Evolutionary conservation across 2,329 filamentous ascomycete genomes (phyloP), one percentile per base, ranked within the genome.

Genomic region (Xylaria sp.): DNA sequence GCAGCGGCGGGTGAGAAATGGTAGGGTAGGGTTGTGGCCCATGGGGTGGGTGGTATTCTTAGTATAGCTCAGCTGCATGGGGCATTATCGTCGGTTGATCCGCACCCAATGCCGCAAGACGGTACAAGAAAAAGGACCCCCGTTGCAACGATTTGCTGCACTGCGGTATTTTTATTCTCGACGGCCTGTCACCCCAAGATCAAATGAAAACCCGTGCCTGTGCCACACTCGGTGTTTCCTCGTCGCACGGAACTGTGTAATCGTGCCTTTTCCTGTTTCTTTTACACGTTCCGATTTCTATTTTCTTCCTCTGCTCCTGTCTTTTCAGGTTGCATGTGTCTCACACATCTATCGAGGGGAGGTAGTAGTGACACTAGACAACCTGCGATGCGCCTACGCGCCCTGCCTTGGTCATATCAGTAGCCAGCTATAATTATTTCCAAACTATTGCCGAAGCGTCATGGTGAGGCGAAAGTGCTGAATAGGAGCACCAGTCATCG

Each of bases 1-100:
- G 33, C 33, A 36, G 33, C 33, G 33, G 33, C 33, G 28, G 59
- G 39, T 25, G 39, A 63, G 36, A 5, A 28, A 61, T n/a, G 48
- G 33, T 39, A 41, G 25, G n/a, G 31, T 62, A 25, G 43, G 25
- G 13, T 20, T 23, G 31, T 9, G 43, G n/a, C n/a, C 33, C 33
- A 36, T 33, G 49, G 59, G 59, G 43, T 28, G n/a, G n/a, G 28
- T 67, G 15, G 33, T 41, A 68, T 57, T 64, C 39, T 60, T 55
- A 63, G 66, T 36, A 10, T 36, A 36, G 33, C 55, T 60, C 60
- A 67, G 61, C 61, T 56, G 49, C 57, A 64, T 39, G 64, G 59
- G 46, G 33, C 13, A 28, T 25, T 23, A 51, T 51, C 20, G 48
- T 36, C 18, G 39, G 56, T n/a, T n/a, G 25, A n/a, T 31, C n/a